Conservation (phyloP, 495 filamentous ascomycete species). For the Penicillium chermesinum region DNA sequence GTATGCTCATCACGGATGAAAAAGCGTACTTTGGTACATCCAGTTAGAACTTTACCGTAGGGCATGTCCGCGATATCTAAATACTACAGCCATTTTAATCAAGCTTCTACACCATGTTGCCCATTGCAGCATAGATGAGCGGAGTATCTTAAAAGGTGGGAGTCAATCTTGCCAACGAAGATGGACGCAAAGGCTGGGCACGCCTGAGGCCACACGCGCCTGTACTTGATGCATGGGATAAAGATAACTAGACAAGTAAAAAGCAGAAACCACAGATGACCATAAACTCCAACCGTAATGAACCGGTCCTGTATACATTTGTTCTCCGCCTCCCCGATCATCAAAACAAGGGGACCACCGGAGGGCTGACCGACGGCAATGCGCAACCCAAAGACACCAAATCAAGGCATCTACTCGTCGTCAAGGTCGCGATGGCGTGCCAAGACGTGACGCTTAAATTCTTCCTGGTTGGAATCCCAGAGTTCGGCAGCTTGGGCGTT, state of each 20-base stretch:
- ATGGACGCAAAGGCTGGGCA: background rate
- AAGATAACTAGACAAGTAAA: constrained; percentile 8
- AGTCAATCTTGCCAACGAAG: background rate
- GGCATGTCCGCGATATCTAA: too few relatives aligned
- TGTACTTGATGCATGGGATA: constrained; percentile 13
- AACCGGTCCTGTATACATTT: constrained; percentile 27
- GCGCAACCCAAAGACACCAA: constrained; percentile 13
- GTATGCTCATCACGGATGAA: constrained; percentile 62
- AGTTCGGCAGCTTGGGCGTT: constrained; percentile 95
- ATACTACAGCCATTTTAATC: too few relatives aligned
- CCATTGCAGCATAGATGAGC: background rate
- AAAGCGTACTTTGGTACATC: constrained; percentile 20
- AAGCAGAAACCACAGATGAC: constrained; percentile 9
- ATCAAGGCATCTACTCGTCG: constrained; percentile 38
- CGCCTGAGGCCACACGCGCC: constrained; percentile 4
- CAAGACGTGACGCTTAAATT: constrained; percentile 77
- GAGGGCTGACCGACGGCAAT: constrained; percentile 15
- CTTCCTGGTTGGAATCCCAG: constrained; percentile 83
- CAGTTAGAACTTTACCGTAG: background rate
- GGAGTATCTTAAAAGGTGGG: background rate
- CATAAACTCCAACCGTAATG: constrained; percentile 28
- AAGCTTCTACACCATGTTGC: too few relatives aligned
- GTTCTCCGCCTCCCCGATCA: constrained; percentile 1
- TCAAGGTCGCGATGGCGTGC: constrained; percentile 58
- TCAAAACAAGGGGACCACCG: background rate